Base-by-base conservation (phyloP, 106 monocot species). In the Chionographis japonica region DNA sequence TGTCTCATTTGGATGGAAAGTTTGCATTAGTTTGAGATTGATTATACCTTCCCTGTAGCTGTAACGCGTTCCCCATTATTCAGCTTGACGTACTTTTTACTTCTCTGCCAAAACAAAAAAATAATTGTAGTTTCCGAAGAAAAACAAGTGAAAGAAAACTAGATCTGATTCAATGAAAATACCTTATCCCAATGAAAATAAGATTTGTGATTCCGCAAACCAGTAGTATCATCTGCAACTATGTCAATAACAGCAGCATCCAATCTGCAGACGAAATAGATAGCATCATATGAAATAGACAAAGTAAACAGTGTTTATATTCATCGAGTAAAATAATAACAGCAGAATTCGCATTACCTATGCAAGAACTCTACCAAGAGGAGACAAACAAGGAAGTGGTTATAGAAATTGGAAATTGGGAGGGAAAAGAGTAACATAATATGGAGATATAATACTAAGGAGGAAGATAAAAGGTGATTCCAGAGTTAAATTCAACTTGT, bases 151-250 rank as follows among this genome's bases (percentile, higher is more conserved):
- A 8, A 35, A 42, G 8, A 0, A 37, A 54, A 54, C 40, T 39
- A 1, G 11, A 54, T 58, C n/a, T 61, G 14, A 7, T 52, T 52
- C 6, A 3, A 51, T 67, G 60, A 8, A 40, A 61, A 36, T 87
- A 93, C 98, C 92, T 93, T 98, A 71, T 90, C 93, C 98, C 98
- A 98, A 60, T 98, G 98, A 68, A 81, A 93, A 50, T 74, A 68
- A 27, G 85, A 17, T 69, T 90, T 98, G 52, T 93, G 98, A 59
- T 93, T 93, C 73, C 84, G 85, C 74, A 98, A 68, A 70, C 85
- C 78, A 75, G 86, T 58, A 71, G 76, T 78, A 66, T 98, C 97
- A 81, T 98, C 97, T 55, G 89, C 90, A 64, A 98, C 90, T 51
- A 98, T 78, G 77, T 98, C 97, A 70, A 93, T 85, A 59, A 98